These are phyloP conservation scores for Euphrasia arctica DNA, from an alignment of 305 asterid genomes.

Conservation along the genomic window DNA sequence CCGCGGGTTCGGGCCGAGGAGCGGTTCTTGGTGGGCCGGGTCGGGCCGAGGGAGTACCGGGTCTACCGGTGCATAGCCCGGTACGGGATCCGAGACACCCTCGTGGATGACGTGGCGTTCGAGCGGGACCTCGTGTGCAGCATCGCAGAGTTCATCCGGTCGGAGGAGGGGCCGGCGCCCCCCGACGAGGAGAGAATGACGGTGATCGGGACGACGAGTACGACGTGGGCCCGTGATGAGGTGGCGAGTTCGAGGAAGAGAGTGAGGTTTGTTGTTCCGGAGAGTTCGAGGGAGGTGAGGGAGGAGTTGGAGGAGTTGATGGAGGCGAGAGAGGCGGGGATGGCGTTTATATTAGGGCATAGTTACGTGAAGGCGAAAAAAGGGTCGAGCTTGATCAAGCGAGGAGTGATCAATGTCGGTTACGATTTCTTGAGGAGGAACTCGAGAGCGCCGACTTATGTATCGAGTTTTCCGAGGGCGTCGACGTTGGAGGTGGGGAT, in stretches of 20 bases:
- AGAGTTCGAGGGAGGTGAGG: constrained; percentile 43
- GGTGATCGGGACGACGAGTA: constrained; percentile 67
- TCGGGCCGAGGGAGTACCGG: constrained; percentile 72
- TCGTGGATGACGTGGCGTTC: constrained; percentile 71
- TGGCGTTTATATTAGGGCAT: constrained; percentile 82
- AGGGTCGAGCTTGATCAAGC: constrained; percentile 71
- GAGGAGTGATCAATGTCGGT: constrained; percentile 54
- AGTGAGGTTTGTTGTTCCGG: constrained; percentile 61
- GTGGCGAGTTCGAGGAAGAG: constrained; percentile 46
- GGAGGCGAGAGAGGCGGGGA: constrained; percentile 88
- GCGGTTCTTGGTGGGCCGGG: constrained; percentile 76
- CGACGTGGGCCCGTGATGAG: constrained; percentile 29
- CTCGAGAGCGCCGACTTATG: constrained; percentile 67
- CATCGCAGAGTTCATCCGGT: constrained; percentile 72
- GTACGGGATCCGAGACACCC: constrained; percentile 71
- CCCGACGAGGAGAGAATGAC: constrained; percentile 51
- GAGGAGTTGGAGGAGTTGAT: constrained; percentile 59
- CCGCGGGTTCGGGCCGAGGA: constrained; percentile 90
- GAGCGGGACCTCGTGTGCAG: constrained; percentile 78
- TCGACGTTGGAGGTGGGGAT: constrained; percentile 92
- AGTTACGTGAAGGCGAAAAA: constrained; percentile 73
- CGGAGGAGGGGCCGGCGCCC: constrained; percentile 37
- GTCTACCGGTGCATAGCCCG: constrained; percentile 83
- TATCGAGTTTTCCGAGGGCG: constrained; percentile 72
- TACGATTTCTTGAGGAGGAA: constrained; percentile 86